Conservation (phyloP, 1,284 basidiomycete genomes). For the Puccinia polysora region DNA sequence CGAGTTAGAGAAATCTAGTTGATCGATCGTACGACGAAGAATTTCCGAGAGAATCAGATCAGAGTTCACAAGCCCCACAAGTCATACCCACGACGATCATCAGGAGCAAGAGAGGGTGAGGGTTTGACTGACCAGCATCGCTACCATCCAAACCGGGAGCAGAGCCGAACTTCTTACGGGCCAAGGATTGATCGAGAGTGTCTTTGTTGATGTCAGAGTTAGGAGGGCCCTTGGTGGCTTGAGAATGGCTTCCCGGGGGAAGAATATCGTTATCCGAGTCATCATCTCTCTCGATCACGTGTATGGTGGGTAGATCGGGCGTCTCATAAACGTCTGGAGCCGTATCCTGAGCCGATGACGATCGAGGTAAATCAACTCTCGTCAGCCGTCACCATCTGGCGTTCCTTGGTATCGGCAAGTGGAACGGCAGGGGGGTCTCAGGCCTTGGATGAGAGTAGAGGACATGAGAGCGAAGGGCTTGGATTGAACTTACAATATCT, state of each 20-base stretch:
- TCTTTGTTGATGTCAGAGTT: slow-evolving; percentile 36
- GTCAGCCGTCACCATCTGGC: background rate
- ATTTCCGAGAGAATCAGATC: background rate
- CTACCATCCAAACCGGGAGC: slow-evolving; percentile 25
- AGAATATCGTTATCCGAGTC: slow-evolving; percentile 32
- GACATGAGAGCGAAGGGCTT: background rate
- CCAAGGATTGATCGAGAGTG: slow-evolving; percentile 21
- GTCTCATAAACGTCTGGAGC: slow-evolving; percentile 90
- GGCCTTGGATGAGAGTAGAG: background rate
- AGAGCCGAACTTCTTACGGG: slow-evolving; percentile 24
- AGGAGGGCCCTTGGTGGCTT: background rate
- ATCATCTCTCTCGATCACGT: slow-evolving; percentile 32
- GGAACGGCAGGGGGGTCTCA: background rate
- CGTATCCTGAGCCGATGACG: slow-evolving; percentile 62
- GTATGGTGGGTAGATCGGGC: slow-evolving; percentile 64
- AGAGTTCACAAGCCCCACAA: background rate
- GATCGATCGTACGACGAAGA: background rate
- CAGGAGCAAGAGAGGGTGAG: background rate
- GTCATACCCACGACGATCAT: too few species aligned
- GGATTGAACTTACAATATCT: slow-evolving; percentile 67
- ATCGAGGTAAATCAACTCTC: background rate
- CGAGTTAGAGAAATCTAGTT: slow-evolving; percentile 36
- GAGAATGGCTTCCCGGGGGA: background rate
- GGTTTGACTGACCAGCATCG: slow-evolving; percentile 21
- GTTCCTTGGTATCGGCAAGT: background rate